phyloP scores from a whole-genome alignment of 1,284 basidiomycete species.

The Phellinidium pouzarii region DNA sequence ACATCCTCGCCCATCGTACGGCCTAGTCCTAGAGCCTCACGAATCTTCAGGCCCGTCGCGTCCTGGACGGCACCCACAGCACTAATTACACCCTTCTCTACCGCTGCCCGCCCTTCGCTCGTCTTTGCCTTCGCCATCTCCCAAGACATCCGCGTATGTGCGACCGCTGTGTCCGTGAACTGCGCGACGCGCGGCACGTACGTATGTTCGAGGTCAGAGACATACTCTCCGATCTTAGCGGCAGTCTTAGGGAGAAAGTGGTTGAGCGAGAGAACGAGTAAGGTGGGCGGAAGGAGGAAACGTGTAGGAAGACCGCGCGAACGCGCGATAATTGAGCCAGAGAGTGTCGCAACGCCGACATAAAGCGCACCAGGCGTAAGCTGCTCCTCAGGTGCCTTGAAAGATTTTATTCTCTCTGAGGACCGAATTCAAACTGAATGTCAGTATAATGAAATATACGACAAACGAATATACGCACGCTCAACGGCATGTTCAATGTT shows the following conservation, averaged over 20 bases:
- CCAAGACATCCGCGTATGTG: slow-evolving; percentile 55
- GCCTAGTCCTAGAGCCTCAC: slow-evolving; percentile 49
- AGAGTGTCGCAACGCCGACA: slow-evolving; percentile 81
- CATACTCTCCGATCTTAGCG: slow-evolving; percentile 59
- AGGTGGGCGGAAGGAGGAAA: slow-evolving; percentile 61
- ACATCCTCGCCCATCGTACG: slow-evolving; percentile 19
- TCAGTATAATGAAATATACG: not conserved
- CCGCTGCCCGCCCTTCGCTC: slow-evolving; percentile 33
- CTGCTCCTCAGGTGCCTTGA: slow-evolving; percentile 72
- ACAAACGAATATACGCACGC: slow-evolving; percentile 44
- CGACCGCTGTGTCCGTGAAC: slow-evolving; percentile 61
- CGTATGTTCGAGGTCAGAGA: slow-evolving; percentile 62
- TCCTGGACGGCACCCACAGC: slow-evolving; percentile 59
- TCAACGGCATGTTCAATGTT: slow-evolving; percentile 76
- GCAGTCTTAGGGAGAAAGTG: slow-evolving; percentile 82
- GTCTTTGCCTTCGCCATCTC: slow-evolving; percentile 40
- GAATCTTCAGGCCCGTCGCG: slow-evolving; percentile 64
- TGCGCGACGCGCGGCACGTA: slow-evolving; percentile 64
- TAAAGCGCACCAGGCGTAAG: slow-evolving; percentile 84
- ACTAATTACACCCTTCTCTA: slow-evolving; percentile 41
- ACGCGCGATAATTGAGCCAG: slow-evolving; percentile 79
- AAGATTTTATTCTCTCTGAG: slow-evolving; percentile 72
- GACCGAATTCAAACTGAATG: not conserved
- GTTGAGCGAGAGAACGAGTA: slow-evolving; percentile 57
- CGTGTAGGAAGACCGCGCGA: slow-evolving; percentile 65